phyloP scores from a whole-genome alignment of 2,329 filamentous ascomycete genomes.

The Fusarium algeriense region DNA sequence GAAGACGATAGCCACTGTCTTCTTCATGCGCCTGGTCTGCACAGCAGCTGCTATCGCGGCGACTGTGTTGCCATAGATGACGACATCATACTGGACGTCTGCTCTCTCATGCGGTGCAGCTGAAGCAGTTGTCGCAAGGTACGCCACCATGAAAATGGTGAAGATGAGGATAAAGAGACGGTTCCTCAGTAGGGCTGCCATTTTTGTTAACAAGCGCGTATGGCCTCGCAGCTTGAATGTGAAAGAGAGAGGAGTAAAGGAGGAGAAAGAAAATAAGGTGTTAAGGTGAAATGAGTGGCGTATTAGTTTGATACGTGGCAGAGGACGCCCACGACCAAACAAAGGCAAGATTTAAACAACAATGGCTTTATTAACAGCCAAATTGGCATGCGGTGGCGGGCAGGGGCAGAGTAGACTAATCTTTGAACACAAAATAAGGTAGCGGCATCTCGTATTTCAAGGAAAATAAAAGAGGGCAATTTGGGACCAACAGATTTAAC shows the following conservation, averaged over 20 bases:
- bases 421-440: neutral
- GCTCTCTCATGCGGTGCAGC: constrained; percentile 25
- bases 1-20: constrained; percentile 35
- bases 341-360: neutral
- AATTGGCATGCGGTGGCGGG: neutral
- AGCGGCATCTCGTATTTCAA: constrained; percentile 25
- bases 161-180: constrained; percentile 24
- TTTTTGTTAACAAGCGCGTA: constrained; percentile 14
- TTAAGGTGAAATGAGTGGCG: constrained; percentile 10
- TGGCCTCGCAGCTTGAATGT: neutral
- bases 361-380: constrained; percentile 5
- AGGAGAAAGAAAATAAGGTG: neutral
- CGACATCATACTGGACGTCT: constrained; percentile 31
- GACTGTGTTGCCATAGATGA: constrained; percentile 43
- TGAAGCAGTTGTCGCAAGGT: constrained; percentile 24
- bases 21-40: constrained; percentile 37
- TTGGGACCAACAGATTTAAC: constrained; percentile 5
- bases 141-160: constrained; percentile 34
- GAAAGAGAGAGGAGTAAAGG: neutral
- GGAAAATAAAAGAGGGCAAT: constrained; percentile 12
- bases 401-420: neutral
- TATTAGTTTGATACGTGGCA: neutral
- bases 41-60: constrained; percentile 38
- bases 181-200: constrained; percentile 25
- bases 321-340: neutral